Conservation (phyloP, 805 yeast genomes). For the Ogataea angusta region DNA sequence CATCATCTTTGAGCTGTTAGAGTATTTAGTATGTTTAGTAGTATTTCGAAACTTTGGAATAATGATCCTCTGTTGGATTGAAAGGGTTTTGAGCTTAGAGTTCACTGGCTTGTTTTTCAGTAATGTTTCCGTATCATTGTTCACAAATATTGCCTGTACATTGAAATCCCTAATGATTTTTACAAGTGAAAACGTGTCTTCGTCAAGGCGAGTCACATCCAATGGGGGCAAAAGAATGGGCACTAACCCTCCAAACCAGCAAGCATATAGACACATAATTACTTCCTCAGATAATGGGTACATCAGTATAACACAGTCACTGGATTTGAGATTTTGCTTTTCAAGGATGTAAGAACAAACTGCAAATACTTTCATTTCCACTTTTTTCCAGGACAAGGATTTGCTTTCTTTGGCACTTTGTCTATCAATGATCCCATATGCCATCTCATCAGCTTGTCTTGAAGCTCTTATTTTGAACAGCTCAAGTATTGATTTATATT, state of each 20-base stretch:
- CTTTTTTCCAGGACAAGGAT: slow-evolving; percentile 72
- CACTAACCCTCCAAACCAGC: slow-evolving; percentile 74
- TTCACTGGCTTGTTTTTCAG: slow-evolving; percentile 67
- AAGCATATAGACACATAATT: slow-evolving; percentile 78
- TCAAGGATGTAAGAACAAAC: slow-evolving; percentile 67
- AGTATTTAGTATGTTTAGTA: slow-evolving; percentile 46
- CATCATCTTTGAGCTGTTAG: slow-evolving; percentile 33
- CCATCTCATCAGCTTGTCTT: slow-evolving; percentile 74
- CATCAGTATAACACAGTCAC: slow-evolving; percentile 75
- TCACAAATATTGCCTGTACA: slow-evolving; percentile 70
- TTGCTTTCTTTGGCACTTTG: slow-evolving; percentile 45
- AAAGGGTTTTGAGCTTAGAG: slow-evolving; percentile 49
- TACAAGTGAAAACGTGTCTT: slow-evolving; percentile 67
- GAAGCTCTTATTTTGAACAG: slow-evolving; percentile 75
- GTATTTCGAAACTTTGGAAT: slow-evolving; percentile 65
- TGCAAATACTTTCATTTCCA: slow-evolving; percentile 73
- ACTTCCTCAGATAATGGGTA: slow-evolving; percentile 87
- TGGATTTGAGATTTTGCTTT: slow-evolving; percentile 60
- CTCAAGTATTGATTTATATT: slow-evolving; percentile 68
- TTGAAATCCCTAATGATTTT: slow-evolving; percentile 68
- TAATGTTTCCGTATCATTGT: slow-evolving; percentile 67
- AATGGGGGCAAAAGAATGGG: slow-evolving; percentile 76
- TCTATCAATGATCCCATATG: slow-evolving; percentile 49
- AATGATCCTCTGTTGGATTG: slow-evolving; percentile 22
- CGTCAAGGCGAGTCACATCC: slow-evolving; percentile 55